Conservation (phyloP, 306 rosid genomes). For the Trifolium repens region DNA sequence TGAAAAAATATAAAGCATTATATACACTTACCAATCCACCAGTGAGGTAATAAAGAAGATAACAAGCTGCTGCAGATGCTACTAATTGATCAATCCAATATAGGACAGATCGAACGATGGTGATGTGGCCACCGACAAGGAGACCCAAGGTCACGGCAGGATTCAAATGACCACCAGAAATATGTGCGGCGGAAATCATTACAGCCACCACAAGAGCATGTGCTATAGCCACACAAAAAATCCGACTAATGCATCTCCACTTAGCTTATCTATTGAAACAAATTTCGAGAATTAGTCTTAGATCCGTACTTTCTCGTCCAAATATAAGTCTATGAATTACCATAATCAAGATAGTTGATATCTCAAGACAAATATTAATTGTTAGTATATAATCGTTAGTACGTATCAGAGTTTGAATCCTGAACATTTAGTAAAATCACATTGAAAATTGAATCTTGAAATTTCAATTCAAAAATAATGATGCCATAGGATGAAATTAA, state of each 20-base stretch:
- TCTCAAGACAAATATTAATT: no score
- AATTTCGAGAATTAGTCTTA: neutral
- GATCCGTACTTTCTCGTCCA: neutral
- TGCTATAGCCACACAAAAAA: constrained; percentile 73
- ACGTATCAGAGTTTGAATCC: neutral
- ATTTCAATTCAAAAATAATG: neutral
- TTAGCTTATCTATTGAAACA: constrained; percentile 57
- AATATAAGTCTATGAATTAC: neutral
- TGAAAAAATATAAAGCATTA: neutral
- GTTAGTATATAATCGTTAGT: no score
- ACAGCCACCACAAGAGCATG: constrained; percentile 86
- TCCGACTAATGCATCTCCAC: constrained; percentile 57
- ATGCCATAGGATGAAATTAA: neutral
- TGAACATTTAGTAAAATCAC: neutral
- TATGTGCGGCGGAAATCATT: constrained; percentile 86
- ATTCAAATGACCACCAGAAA: constrained; percentile 93
- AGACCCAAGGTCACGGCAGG: constrained; percentile 89
- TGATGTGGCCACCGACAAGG: constrained; percentile 77
- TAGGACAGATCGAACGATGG: constrained; percentile 68
- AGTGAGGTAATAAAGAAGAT: constrained; percentile 65
- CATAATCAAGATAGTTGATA: neutral
- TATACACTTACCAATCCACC: constrained; percentile 64
- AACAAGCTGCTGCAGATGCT: constrained; percentile 67
- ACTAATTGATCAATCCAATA: constrained; percentile 84
- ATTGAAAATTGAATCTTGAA: neutral